Base-by-base conservation (phyloP, 2,329 filamentous ascomycete genomes). In the Coniochaeta sp. region DNA sequence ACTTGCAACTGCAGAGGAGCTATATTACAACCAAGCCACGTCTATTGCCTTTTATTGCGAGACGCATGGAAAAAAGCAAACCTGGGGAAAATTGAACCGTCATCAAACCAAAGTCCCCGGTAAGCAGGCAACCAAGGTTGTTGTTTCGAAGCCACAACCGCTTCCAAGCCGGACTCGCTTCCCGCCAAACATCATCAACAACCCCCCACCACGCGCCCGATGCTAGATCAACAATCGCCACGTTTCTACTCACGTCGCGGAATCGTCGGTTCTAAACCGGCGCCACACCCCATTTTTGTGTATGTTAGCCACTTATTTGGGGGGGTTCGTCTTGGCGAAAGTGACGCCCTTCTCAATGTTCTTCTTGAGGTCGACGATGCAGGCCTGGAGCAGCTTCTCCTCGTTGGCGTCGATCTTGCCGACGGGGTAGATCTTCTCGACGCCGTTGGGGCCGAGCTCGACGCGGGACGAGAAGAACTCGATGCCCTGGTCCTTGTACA, bases 401-500 rank as follows among this genome's bases (percentile, higher is more conserved):
- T 99, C 95, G 77, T 87, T 81, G 70, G 87, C 85, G 73, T 91
- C 90, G 74, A 98, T 74, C 78, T 90, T 83, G 78, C 95, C 95
- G 70, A 99, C 80, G 70, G 89, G 87, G 76, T 89, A 84, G 77
- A 98, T 93, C 86, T 96, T 89, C 85, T 95, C 88, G 67, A 96
- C 93, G 82, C 95, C 95, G 76, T 93, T 89, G 76, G 93, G 92
- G 81, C 95, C 95, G 72, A 99, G 90, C 84, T 96, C 91, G 74
- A 99, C 90, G 78, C 87, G 89, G 80, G 89, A 93, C 74, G 91
- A 89, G 82, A 99, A 99, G 90, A 96, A 99, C 63, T 96, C 90
- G 72, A 96, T 86, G 73, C 93, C 95, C 83, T 96, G 89, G 82
- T 97, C 92, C 89, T 97, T 97, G 90, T 91, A 98, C 68, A 98